Evolutionary conservation across 2,329 filamentous ascomycete genomes (phyloP), one percentile per base, ranked within the genome.

Genomic region (Cyphellophora europaea): DNA sequence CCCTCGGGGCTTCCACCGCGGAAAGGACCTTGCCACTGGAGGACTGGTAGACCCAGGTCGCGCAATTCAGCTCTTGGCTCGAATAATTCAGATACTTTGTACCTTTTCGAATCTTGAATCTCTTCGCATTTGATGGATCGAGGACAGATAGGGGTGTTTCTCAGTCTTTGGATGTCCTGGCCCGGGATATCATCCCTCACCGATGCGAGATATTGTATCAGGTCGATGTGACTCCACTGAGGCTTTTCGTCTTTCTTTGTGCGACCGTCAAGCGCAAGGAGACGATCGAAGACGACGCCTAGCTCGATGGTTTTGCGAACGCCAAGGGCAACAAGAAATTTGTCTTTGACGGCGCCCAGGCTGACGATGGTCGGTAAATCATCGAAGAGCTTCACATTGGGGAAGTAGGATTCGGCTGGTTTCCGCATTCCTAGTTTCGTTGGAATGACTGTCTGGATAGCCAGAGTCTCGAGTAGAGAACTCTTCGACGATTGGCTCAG

Each of bases 241-340:
- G 70, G 39, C 15, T 40, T 39, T 28, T 44, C 45, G 8, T 23
- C 31, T 18, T 52, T 49, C 10, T 43, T 71, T 14, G 64, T 61
- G 23, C 59, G 61, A 6, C 56, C 57, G 11, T 69, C 63, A 1
- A 65, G 52, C 0, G 76, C 66, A 47, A 95, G 71, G 28, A 98
- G 70, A 29, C 89, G 74, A 15, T 83, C 82, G 51, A 98, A 96
- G 18, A 98, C 93, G 18, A 93, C 89, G 19, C 86, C 86, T 2
- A 98, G 66, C 48, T 98, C 91, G 13, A 98, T 79, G 0, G 91
- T 98, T 63, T 96, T 96, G 40, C 91, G 78, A 16, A 98, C 88
- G 3, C 91, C 89, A 19, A 98, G 66, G 2, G 83, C 74, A 3
- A 72, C 63, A 28, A 98, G 61, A 42, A 98, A 84, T 55, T 93